These are phyloP conservation scores for Vigna unguiculata DNA, from an alignment of 306 rosid genomes.

Conservation along the genomic window DNA sequence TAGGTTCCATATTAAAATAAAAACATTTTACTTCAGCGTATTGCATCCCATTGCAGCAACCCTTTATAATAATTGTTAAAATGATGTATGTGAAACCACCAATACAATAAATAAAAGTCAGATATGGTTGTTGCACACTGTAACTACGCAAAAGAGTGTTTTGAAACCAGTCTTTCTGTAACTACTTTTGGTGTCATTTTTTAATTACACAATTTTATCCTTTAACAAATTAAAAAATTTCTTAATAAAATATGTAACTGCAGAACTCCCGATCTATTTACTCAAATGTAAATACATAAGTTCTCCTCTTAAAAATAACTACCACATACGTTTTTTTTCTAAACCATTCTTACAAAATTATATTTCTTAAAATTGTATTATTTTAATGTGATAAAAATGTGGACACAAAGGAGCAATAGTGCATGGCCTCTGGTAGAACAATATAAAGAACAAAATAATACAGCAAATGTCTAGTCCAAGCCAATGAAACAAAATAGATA, in stretches of 20 bases:
- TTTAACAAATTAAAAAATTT: too few relatives aligned
- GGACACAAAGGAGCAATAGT: too few relatives aligned
- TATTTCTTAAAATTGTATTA: too few relatives aligned
- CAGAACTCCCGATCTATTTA: too few relatives aligned
- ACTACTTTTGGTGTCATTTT: too few relatives aligned
- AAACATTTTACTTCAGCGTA: constrained; percentile 4
- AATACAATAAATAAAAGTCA: background rate
- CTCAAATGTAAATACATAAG: too few relatives aligned
- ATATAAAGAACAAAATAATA: constrained; percentile 29
- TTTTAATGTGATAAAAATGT: too few relatives aligned
- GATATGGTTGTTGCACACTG: background rate
- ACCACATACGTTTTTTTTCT: too few relatives aligned
- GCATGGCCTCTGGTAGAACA: background rate
- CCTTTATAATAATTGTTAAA: constrained; percentile 24
- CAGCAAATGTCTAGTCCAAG: constrained; percentile 10
- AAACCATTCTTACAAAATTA: too few relatives aligned
- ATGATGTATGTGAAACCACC: background rate
- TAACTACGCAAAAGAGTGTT: background rate
- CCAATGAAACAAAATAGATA: constrained; percentile 24
- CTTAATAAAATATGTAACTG: too few relatives aligned
- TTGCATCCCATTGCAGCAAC: constrained; percentile 13
- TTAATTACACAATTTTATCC: too few relatives aligned
- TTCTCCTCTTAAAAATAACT: too few relatives aligned
- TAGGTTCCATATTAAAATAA: constrained; percentile 20
- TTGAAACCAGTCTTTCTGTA: background rate